Evolutionary conservation across 1,139 yeast species (phyloP), one percentile per base, ranked within the genome.

Genomic region (Kurtzmaniella quercitrusa): DNA sequence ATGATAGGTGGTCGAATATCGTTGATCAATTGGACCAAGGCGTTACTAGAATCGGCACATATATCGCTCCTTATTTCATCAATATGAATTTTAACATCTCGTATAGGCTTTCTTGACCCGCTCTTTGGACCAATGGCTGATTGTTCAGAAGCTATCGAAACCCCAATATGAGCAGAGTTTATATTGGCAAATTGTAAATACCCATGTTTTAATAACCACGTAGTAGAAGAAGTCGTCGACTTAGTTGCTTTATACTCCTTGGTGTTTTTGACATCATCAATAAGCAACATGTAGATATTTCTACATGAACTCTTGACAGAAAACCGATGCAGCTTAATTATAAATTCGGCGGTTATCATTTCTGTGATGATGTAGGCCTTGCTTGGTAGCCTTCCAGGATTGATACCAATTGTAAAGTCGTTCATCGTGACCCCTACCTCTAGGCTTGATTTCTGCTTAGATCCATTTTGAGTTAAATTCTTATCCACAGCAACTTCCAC

Each of bases 21-120:
- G 49, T 78, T 82, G 12, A 84, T 48, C 17, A 87, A 55, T 50
- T 85, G 95, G 2, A 79, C 50, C 36, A 89, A 61, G 5, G 91
- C 79, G 54, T 87, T 84, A 0, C 82, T 74, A 0, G 96, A 88
- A 59, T 91, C 98, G 0, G 96, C 93, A 64, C 96, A 89, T 2
- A 88, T 53, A 33, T 83, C 82, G 1, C 84, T 41, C 20, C 68
- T 71, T 17, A 77, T 55, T 12, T 70, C 66, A 43, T 80, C 86
- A 12, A 78, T 55, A 39, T 71, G 71, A 12, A 82, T 55, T 41
- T 71, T 74, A 26, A 81, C 43, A 40, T 75, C 78, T 60, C 16
- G 60, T 48, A 59, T 54, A 0, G 63, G 53, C 41, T 20, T 3
- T 3, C 15, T 30, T 5, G 7, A 3, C 15, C 8, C 18, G 5